A percentile compares a stretch with the other conserved stretches of the same genome.
Evolutionary conservation across 1,284 basidiomycete genomes (phyloP).

Genomic region (Tausonia pullulans): DNA sequence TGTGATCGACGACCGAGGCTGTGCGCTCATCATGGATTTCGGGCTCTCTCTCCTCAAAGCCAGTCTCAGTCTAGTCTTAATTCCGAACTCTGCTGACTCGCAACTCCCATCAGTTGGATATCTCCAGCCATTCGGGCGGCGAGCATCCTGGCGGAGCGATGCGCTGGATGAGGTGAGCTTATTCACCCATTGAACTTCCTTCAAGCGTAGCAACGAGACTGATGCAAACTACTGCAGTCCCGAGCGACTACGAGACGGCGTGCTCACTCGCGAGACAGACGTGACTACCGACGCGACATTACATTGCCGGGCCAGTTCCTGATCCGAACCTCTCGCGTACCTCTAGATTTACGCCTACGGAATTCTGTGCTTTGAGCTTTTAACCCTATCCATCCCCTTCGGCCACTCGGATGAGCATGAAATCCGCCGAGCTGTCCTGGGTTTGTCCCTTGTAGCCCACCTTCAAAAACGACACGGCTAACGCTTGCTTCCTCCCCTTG

Average conservation of each 20-base stretch:
- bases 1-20: slow-evolving; percentile 52
- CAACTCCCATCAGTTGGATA: slow-evolving; percentile 30
- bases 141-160: slow-evolving; percentile 40
- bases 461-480: slow-evolving; percentile 2
- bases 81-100: too few relatives aligned
- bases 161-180: slow-evolving; percentile 44
- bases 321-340: neutral
- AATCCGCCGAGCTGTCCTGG: slow-evolving; percentile 49
- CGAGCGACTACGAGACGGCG: slow-evolving; percentile 48
- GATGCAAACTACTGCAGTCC: slow-evolving; percentile 37
- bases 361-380: neutral
- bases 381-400: slow-evolving; percentile 40
- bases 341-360: slow-evolving; percentile 39
- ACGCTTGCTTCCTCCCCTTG: neutral
- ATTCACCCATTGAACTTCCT: neutral
- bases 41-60: slow-evolving; percentile 65
- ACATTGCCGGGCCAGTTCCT: slow-evolving; percentile 17
- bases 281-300: slow-evolving; percentile 28
- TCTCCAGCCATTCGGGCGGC: slow-evolving; percentile 16
- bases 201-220: neutral
- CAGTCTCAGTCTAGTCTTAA: too few relatives aligned
- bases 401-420: slow-evolving; percentile 48
- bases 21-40: slow-evolving; percentile 63
- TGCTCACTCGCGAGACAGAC: slow-evolving; percentile 50
- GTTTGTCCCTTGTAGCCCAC: slow-evolving; percentile 35